These are phyloP conservation scores for Myotisia sp. DNA, from an alignment of 2,329 filamentous ascomycete genomes.

Conservation along the genomic window DNA sequence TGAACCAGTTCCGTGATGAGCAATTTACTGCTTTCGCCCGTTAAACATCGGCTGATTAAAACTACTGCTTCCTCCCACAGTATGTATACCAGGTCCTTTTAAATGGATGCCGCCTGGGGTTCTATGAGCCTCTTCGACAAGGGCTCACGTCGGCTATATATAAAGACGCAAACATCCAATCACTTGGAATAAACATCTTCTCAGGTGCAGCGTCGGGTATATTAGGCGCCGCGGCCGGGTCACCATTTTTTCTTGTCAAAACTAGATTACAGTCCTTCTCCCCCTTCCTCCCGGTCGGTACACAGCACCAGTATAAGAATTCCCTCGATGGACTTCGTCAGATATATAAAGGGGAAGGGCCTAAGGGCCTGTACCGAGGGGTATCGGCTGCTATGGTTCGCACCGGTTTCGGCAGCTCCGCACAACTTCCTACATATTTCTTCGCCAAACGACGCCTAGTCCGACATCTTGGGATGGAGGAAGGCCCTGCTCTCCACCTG, in stretches of 20 bases:
- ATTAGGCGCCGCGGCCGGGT: slow-evolving; percentile 80
- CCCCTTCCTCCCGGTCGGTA: slow-evolving; percentile 82
- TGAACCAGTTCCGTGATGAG: slow-evolving; percentile 12
- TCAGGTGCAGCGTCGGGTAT: slow-evolving; percentile 80
- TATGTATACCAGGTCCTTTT: slow-evolving; percentile 94
- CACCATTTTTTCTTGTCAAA: slow-evolving; percentile 96
- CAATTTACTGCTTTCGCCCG: not conserved
- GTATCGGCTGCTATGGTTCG: slow-evolving; percentile 89
- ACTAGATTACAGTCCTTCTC: slow-evolving; percentile 90
- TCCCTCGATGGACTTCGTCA: slow-evolving; percentile 67
- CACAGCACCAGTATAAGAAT: slow-evolving; percentile 86
- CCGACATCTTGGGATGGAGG: slow-evolving; percentile 72
- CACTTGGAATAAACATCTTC: slow-evolving; percentile 81
- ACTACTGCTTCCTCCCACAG: slow-evolving; percentile 23
- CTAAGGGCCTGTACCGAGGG: slow-evolving; percentile 73
- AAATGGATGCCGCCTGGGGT: slow-evolving; percentile 90
- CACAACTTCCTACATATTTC: slow-evolving; percentile 95
- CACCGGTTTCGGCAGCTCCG: slow-evolving; percentile 88
- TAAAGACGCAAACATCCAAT: slow-evolving; percentile 61
- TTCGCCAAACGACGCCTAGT: slow-evolving; percentile 81
- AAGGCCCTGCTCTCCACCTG: slow-evolving; percentile 78
- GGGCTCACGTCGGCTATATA: slow-evolving; percentile 55
- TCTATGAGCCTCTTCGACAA: slow-evolving; percentile 88
- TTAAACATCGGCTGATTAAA: slow-evolving; percentile 3
- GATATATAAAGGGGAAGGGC: slow-evolving; percentile 65